A percentile compares a stretch with the other conserved stretches of the same genome.
Evolutionary conservation across 2,329 filamentous ascomycete genomes (phyloP).

Genomic region (Parastagonospora nodorum): DNA sequence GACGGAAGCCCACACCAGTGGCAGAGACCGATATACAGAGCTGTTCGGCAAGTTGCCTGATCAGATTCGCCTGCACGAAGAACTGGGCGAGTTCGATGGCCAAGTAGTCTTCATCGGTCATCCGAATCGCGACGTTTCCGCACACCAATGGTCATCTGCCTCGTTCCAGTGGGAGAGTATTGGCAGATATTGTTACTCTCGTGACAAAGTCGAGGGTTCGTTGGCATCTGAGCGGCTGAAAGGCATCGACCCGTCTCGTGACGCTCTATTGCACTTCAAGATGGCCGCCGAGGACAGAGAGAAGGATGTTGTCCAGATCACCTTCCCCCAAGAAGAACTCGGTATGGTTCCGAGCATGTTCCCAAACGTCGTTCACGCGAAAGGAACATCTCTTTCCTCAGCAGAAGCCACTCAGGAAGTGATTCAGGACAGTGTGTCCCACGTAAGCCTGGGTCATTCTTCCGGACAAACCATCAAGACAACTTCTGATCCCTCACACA

Average conservation of each 20-base stretch:
- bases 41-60: slow-evolving; percentile 53
- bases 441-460: too few species aligned
- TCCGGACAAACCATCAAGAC: too few species aligned
- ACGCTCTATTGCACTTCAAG: slow-evolving; percentile 51
- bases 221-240: slow-evolving; percentile 49
- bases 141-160: slow-evolving; percentile 52
- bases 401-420: too few species aligned
- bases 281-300: slow-evolving; percentile 48
- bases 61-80: slow-evolving; percentile 44
- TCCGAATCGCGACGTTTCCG: slow-evolving; percentile 54
- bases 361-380: too few species aligned
- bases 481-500: neutral
- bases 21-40: slow-evolving; percentile 35
- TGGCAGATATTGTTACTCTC: slow-evolving; percentile 50
- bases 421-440: too few species aligned
- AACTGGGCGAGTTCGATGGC: slow-evolving; percentile 43
- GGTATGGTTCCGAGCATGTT: neutral
- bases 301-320: slow-evolving; percentile 13
- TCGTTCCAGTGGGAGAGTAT: slow-evolving; percentile 53
- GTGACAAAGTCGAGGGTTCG: slow-evolving; percentile 51
- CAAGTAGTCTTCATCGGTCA: slow-evolving; percentile 54
- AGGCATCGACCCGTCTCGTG: slow-evolving; percentile 40
- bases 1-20: neutral
- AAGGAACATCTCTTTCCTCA: too few species aligned
- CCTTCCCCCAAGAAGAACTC: slow-evolving; percentile 7